Evolutionary conservation across 148 eudicot species (phyloP), one percentile per base, ranked within the genome.

Genomic region (Cornus florida): DNA sequence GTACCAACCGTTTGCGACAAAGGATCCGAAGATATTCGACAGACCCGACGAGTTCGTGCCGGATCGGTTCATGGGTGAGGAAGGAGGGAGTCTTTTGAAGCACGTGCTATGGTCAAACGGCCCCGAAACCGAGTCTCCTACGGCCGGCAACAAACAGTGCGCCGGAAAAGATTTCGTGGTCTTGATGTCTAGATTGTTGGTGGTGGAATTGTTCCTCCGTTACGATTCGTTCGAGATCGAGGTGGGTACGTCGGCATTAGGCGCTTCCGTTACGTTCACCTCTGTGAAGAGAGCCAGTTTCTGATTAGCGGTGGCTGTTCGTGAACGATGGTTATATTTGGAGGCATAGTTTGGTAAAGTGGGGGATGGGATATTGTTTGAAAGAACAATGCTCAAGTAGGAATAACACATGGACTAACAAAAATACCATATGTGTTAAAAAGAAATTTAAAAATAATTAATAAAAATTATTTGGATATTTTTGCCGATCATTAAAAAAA

Each of bases 141-240:
- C 86, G 4, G 75, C 86, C 6, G 68, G 84, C 14, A 90, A 96
- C 31, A 96, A 96, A 83, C 99, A 96, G 81, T 96, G 99, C 39
- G 97, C 92, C n/a, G 98, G 98, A 0, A 95, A 95, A 77, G 97
- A 95, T 69, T 95, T 95, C 35, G 97, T 93, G 50, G 95, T 93
- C 60, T 16, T 96, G 85, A 82, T 87, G 3, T 69, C 93, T 33
- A 87, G 99, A 87, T 73, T 95, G 80, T 69, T 95, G 83, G 56
- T 92, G 23, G 92, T 92, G 16, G 97, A 95, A 79, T 46, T 93
- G 9, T 95, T 95, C 72, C 82, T 84, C 46, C 80, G 97, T 22
- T 95, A 93, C 23, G 97, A 95, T 38, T 93, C 99, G 39, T 90
- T 93, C 66, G 99, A 89, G 69, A 86, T 93, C 23, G 99, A 93